Base-by-base conservation (phyloP, 768 basidiomycete species). In the Mycena indigotica region DNA sequence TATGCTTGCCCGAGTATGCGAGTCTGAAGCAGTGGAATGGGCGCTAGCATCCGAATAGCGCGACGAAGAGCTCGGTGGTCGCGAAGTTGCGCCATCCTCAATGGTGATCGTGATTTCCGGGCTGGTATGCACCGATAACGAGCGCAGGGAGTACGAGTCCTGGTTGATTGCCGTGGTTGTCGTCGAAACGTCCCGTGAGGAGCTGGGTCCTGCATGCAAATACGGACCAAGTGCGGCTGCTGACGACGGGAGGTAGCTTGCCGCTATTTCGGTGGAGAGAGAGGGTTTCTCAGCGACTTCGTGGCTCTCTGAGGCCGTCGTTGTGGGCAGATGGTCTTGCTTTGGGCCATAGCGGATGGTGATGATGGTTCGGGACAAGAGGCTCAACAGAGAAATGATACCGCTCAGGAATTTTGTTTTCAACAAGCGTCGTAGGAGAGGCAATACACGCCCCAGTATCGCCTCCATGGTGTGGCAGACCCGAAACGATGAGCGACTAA, bases 161-260 rank as follows among this genome's bases (percentile, higher is more conserved):
- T 45, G 59, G 51, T 46, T 59, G 53, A 58, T 58, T 60, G 12
- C 58, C 41, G 28, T 48, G 13, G 51, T 32, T 24, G 28, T 55
- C n/a, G n/a, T n/a, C n/a, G n/a, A n/a, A 5, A 66, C 28, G 24
- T 68, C 61, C 12, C 63, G 67, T 17, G 69, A 68, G 17, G 70
- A 67, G 23, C 58, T 64, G 13, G 57, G 65, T 5, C 63, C 60
- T 16, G 64, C 58, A 25, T 49, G 35, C 10, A 50, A 39, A 52
- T 65, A 70, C 10, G 66, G 67, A 40, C 65, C 63, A 8, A 68
- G 61, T 21, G n/a, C n/a, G n/a, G n/a, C n/a, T n/a, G n/a, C n/a
- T n/a, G 69, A 66, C 29, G 23, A 44, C 26, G 66, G 60, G n/a
- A 62, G 48, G 29, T 54, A 46, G 39, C 61, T 59, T n/a, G 63